These are phyloP conservation scores for Nissolia schottii DNA, from an alignment of 306 rosid species.

Conservation along the genomic window DNA sequence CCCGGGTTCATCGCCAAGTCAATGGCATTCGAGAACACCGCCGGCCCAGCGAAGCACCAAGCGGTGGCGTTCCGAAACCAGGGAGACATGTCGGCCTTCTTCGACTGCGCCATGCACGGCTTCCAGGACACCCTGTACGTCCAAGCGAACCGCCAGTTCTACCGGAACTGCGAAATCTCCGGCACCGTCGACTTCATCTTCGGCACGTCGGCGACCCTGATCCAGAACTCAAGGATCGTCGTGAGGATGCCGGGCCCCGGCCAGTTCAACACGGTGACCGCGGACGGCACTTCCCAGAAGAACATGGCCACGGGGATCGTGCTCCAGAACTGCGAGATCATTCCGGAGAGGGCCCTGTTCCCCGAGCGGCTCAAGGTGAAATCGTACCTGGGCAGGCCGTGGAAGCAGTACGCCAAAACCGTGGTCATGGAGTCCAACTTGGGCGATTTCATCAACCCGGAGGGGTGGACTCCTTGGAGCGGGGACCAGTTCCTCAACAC, in stretches of 20 bases:
- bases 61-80: conserved; percentile 75
- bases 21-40: conserved; percentile 68
- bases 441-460: conserved; percentile 42
- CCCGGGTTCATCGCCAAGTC: conserved; percentile 48
- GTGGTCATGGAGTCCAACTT: conserved; percentile 57
- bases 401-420: conserved; percentile 54
- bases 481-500: conserved; percentile 36
- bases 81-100: conserved; percentile 50
- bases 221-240: conserved; percentile 57
- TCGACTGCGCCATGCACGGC: conserved; percentile 53
- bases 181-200: conserved; percentile 80
- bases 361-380: conserved; percentile 28
- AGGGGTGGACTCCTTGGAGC: conserved; percentile 47
- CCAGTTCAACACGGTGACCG: conserved; percentile 62
- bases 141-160: conserved; percentile 62
- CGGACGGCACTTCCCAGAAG: conserved; percentile 39
- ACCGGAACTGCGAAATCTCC: conserved; percentile 68
- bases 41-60: conserved; percentile 54
- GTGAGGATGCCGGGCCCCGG: conserved; percentile 38
- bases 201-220: conserved; percentile 37
- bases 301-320: conserved; percentile 42
- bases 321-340: conserved; percentile 62
- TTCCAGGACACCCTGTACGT: conserved; percentile 65
- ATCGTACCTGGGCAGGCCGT: conserved; percentile 66
- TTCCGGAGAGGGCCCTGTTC: conserved; percentile 36